These are phyloP conservation scores for Ramaria sp. DNA, from an alignment of 768 basidiomycete species.

Conservation along the genomic window DNA sequence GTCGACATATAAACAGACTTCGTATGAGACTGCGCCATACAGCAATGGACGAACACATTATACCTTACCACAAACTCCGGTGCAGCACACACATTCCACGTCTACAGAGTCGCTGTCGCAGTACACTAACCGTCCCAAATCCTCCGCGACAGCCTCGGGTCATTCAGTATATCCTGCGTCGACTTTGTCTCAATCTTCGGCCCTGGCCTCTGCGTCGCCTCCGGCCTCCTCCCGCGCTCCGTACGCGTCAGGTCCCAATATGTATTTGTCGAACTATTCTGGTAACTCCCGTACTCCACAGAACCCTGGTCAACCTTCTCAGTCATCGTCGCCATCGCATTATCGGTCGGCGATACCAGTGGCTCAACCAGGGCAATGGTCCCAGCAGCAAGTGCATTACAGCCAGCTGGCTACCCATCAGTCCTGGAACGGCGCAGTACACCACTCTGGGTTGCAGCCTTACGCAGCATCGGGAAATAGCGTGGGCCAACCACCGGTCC, in stretches of 20 bases:
- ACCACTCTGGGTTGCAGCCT: neutral
- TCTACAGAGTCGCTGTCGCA: neutral
- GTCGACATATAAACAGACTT: neutral
- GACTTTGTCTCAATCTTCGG: neutral
- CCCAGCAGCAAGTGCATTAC: conserved; percentile 1
- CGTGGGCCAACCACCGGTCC: neutral
- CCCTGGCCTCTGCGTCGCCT: too few species aligned
- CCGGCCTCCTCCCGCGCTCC: neutral
- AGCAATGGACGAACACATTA: neutral
- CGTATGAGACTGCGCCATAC: neutral
- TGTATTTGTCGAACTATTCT: neutral
- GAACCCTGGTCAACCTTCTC: neutral
- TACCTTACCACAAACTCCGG: neutral
- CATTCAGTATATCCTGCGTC: neutral
- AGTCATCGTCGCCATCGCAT: neutral
- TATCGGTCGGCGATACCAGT: neutral
- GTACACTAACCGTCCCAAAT: neutral
- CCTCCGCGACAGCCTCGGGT: neutral
- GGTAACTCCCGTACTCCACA: neutral
- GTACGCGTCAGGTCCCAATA: neutral
- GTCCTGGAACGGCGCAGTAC: neutral
- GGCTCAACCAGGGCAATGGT: neutral
- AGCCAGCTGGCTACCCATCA: neutral
- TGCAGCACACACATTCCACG: neutral
- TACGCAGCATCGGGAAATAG: neutral